Evolutionary conservation across 2,329 filamentous ascomycete genomes (phyloP).

Genomic region (Cercospora canescens): DNA sequence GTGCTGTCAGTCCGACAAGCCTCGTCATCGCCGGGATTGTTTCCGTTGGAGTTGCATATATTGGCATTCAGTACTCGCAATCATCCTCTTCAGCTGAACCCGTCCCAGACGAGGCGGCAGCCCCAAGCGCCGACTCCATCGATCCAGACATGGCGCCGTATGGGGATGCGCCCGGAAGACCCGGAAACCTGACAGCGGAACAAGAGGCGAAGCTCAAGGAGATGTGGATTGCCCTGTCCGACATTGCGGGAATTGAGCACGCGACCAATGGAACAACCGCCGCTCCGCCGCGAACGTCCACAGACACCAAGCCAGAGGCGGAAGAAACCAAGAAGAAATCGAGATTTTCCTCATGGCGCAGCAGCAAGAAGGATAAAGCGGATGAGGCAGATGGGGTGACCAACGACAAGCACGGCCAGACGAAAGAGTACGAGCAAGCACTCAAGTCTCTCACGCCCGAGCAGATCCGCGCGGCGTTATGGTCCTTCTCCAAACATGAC

Average conservation of each 20-base stretch:
- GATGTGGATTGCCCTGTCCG: slow-evolving; percentile 76
- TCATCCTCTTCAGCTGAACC: neutral
- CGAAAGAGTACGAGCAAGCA: slow-evolving; percentile 80
- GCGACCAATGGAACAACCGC: slow-evolving; percentile 30
- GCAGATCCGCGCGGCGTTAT: slow-evolving; percentile 76
- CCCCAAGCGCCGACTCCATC: slow-evolving; percentile 22
- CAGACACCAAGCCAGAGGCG: slow-evolving; percentile 31
- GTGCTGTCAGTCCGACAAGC: slow-evolving; percentile 24
- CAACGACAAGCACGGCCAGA: slow-evolving; percentile 90
- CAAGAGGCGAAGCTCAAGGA: slow-evolving; percentile 86
- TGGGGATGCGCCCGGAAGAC: slow-evolving; percentile 62
- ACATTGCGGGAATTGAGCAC: slow-evolving; percentile 66
- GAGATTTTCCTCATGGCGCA: slow-evolving; percentile 70
- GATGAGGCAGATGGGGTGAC: slow-evolving; percentile 52
- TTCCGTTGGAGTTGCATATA: slow-evolving; percentile 26
- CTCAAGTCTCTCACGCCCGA: slow-evolving; percentile 76
- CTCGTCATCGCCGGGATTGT: slow-evolving; percentile 28
- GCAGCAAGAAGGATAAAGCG: slow-evolving; percentile 62
- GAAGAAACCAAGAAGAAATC: slow-evolving; percentile 64
- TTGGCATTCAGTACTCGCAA: slow-evolving; percentile 21
- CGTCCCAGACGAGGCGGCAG: neutral
- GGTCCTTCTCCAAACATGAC: slow-evolving; percentile 94
- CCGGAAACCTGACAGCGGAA: slow-evolving; percentile 84
- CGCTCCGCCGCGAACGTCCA: slow-evolving; percentile 14
- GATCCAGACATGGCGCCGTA: slow-evolving; percentile 34